phyloP scores from a whole-genome alignment of 139 green algal genomes.

The Chlamydomonas eustigma region DNA sequence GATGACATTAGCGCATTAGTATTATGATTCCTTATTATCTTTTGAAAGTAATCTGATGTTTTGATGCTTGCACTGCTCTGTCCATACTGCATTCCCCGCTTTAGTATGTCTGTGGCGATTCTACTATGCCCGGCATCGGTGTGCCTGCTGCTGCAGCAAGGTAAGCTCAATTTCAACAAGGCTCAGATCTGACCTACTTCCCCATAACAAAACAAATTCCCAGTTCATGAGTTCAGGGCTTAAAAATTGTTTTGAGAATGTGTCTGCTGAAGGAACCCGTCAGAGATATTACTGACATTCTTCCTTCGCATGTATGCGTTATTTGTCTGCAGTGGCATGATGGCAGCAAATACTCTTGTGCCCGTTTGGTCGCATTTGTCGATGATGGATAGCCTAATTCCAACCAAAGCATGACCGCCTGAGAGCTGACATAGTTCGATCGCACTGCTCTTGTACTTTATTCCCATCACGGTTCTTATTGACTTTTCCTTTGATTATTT shows the following conservation, averaged over 20 bases:
- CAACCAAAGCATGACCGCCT: background rate
- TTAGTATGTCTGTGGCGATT: constrained; percentile 67
- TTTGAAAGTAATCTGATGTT: too few species aligned
- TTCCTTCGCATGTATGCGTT: background rate
- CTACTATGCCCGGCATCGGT: constrained; percentile 69
- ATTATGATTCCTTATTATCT: too few species aligned
- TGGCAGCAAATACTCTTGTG: constrained; percentile 72
- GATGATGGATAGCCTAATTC: constrained; percentile 56
- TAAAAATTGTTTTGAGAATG: background rate
- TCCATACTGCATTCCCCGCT: constrained; percentile 7
- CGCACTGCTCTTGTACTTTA: too few species aligned
- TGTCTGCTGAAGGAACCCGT: background rate
- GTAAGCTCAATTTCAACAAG: background rate
- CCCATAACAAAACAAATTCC: background rate
- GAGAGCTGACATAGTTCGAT: too few species aligned
- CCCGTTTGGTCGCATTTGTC: constrained; percentile 55
- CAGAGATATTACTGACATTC: background rate
- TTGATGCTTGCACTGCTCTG: too few species aligned
- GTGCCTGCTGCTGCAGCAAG: constrained; percentile 73
- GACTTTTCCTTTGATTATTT: too few species aligned
- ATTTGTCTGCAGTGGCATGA: constrained; percentile 42
- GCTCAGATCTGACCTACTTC: constrained; percentile 25
- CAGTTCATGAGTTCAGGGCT: background rate
- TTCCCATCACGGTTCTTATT: too few species aligned
- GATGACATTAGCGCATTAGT: too few species aligned